These are phyloP conservation scores for Sugiyamaella novakii DNA, from an alignment of 1,139 yeast species.

Conservation along the genomic window DNA sequence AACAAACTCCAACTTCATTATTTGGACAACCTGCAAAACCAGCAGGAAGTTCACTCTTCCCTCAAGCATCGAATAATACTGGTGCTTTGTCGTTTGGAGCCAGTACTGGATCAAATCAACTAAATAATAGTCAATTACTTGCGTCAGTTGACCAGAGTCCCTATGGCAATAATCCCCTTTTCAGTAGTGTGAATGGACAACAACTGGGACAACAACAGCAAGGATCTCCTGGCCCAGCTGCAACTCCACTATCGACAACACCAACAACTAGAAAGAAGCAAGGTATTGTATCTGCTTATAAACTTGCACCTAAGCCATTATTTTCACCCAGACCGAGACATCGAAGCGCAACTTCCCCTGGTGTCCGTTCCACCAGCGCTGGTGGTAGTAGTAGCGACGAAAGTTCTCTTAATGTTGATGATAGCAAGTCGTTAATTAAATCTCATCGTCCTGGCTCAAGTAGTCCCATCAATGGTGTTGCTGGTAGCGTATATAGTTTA, in stretches of 20 bases:
- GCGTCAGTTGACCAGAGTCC: constrained; percentile 65
- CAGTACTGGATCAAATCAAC: constrained; percentile 13
- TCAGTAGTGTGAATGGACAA: constrained; percentile 33
- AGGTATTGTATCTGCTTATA: constrained; percentile 63
- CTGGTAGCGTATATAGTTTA: constrained; percentile 39
- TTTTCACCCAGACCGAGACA: constrained; percentile 30
- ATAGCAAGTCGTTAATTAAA: constrained; percentile 9
- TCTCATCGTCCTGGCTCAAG: constrained; percentile 8
- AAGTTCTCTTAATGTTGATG: constrained; percentile 12
- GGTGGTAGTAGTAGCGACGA: constrained; percentile 14
- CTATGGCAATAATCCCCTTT: constrained; percentile 70
- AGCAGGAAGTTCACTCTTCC: constrained; percentile 5
- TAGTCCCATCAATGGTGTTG: constrained; percentile 16
- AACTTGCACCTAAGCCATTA: constrained; percentile 56
- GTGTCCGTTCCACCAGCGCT: constrained; percentile 3
- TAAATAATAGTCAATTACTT: constrained; percentile 34
- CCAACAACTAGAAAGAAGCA: constrained; percentile 48
- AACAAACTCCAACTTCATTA: constrained; percentile 4
- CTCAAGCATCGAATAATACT: constrained; percentile 1
- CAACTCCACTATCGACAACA: constrained; percentile 51
- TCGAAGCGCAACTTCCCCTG: constrained; percentile 7
- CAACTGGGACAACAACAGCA: constrained; percentile 23
- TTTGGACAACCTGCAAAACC: constrained; percentile 16
- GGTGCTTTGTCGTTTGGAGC: constrained; percentile 4
- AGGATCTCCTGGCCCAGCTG: constrained; percentile 53